These are phyloP conservation scores for Neurospora sp. DNA, from an alignment of 495 filamentous ascomycete species.

Conservation along the genomic window DNA sequence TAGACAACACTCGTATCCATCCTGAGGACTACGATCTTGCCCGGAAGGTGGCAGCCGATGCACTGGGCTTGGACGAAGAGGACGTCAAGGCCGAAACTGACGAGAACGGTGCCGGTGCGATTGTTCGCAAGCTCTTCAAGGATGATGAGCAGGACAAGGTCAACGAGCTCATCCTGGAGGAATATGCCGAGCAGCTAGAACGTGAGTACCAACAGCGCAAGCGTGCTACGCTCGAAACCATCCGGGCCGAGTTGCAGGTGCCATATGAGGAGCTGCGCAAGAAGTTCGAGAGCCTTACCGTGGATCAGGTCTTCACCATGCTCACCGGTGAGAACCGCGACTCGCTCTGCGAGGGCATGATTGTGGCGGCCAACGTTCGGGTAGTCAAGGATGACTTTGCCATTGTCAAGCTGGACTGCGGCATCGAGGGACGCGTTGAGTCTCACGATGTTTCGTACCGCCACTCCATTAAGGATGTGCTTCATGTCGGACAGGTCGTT, in stretches of 20 bases:
- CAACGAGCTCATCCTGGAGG: slow-evolving; percentile 90
- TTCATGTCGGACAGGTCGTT: slow-evolving; percentile 66
- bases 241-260: slow-evolving; percentile 81
- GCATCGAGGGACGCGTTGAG: slow-evolving; percentile 78
- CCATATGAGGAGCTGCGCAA: slow-evolving; percentile 92
- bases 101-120: slow-evolving; percentile 76
- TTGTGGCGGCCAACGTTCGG: slow-evolving; percentile 79
- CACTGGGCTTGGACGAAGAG: slow-evolving; percentile 90
- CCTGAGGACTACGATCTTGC: slow-evolving; percentile 97
- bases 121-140: slow-evolving; percentile 84
- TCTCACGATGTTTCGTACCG: slow-evolving; percentile 61
- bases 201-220: slow-evolving; percentile 87
- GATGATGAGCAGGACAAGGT: slow-evolving; percentile 89
- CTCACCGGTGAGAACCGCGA: slow-evolving; percentile 87
- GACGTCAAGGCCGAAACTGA: slow-evolving; percentile 91
- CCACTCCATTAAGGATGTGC: slow-evolving; percentile 45
- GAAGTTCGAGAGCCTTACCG: slow-evolving; percentile 57
- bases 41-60: slow-evolving; percentile 96
- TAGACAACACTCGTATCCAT: slow-evolving; percentile 94
- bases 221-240: slow-evolving; percentile 91
- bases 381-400: slow-evolving; percentile 84
- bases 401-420: slow-evolving; percentile 86
- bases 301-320: slow-evolving; percentile 92
- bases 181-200: slow-evolving; percentile 94
- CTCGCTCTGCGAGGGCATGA: slow-evolving; percentile 76